Evolutionary conservation across 108 stramenopile genomes (phyloP).

Genomic region (Cafeteria roenbergensis): DNA sequence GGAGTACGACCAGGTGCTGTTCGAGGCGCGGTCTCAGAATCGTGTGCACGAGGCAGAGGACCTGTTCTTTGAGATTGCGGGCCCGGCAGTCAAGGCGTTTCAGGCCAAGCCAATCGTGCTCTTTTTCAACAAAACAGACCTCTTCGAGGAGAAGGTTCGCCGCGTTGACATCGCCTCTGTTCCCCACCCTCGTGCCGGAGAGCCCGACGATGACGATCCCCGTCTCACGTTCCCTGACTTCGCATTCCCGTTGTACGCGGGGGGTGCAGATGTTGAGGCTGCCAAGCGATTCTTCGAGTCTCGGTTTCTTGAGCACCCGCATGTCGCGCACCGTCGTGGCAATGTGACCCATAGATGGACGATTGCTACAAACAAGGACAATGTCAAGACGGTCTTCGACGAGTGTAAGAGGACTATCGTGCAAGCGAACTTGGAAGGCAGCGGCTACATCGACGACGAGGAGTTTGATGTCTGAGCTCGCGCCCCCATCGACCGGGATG

Average conservation of each 20-base stretch:
- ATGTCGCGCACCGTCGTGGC: constrained; percentile 25
- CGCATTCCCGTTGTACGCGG: too few species aligned
- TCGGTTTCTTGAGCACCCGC: constrained; percentile 72
- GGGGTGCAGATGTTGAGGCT: constrained; percentile 63
- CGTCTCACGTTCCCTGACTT: too few species aligned
- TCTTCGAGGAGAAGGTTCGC: constrained; percentile 22
- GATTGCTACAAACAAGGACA: constrained; percentile 93
- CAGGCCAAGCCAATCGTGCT: constrained; percentile 14
- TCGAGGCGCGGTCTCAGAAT: constrained; percentile 22
- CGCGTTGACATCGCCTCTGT: constrained; percentile 3
- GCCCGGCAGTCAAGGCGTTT: constrained; percentile 23
- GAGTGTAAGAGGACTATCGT: constrained; percentile 46
- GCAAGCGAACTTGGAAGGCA: constrained; percentile 29
- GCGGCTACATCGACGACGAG: too few species aligned
- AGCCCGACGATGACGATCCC: too few species aligned
- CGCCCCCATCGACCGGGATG: too few species aligned
- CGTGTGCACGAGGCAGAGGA: constrained; percentile 25
- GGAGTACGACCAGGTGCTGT: constrained; percentile 32
- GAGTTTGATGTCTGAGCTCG: too few species aligned
- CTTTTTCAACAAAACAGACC: constrained; percentile 34
- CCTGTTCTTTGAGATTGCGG: constrained; percentile 18
- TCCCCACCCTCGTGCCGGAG: too few species aligned
- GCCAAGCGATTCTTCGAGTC: constrained; percentile 76
- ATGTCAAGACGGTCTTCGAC: constrained; percentile 49
- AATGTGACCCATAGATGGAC: constrained; percentile 76